Percentiles rank a stretch among this genome's conserved stretches.
phyloP scores from a whole-genome alignment of 148 eudicot genomes.

The Persicaria tinctoria region DNA sequence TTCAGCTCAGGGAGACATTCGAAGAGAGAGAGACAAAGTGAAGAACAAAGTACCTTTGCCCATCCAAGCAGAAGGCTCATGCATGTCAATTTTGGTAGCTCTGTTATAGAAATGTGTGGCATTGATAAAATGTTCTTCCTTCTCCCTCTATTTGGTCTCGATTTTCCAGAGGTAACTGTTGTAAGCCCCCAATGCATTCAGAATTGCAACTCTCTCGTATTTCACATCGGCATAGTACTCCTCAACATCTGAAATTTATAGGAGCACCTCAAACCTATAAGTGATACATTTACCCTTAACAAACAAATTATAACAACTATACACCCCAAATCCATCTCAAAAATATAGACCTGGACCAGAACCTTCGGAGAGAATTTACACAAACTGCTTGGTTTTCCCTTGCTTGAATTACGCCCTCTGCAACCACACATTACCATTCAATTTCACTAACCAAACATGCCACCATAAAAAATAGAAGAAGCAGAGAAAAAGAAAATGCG shows the following conservation, averaged over 20 bases:
- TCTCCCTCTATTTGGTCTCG: slow-evolving; percentile 67
- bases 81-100: slow-evolving; percentile 91
- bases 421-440: slow-evolving; percentile 15
- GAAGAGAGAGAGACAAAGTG: not conserved
- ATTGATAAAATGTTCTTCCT: slow-evolving; percentile 62
- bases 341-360: slow-evolving; percentile 61
- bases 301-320: not conserved
- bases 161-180: slow-evolving; percentile 81
- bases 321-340: not conserved
- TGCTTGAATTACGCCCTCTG: slow-evolving; percentile 99
- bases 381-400: slow-evolving; percentile 79
- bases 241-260: slow-evolving; percentile 68
- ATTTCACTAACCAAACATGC: not conserved
- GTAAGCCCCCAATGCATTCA: slow-evolving; percentile 90
- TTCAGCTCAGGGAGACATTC: not conserved
- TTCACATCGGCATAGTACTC: slow-evolving; percentile 89
- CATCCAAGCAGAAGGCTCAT: slow-evolving; percentile 95
- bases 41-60: slow-evolving; percentile 56
- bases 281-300: not conserved
- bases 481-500: slow-evolving; percentile 17
- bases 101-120: slow-evolving; percentile 82
- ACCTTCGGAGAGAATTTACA: slow-evolving; percentile 90
- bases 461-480: not conserved
- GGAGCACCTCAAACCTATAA: not conserved
- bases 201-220: slow-evolving; percentile 89